A percentile compares a stretch with the other conserved stretches of the same genome.
Conservation (phyloP, 2,329 filamentous ascomycete species). For the Aspergillus awamori region DNA sequence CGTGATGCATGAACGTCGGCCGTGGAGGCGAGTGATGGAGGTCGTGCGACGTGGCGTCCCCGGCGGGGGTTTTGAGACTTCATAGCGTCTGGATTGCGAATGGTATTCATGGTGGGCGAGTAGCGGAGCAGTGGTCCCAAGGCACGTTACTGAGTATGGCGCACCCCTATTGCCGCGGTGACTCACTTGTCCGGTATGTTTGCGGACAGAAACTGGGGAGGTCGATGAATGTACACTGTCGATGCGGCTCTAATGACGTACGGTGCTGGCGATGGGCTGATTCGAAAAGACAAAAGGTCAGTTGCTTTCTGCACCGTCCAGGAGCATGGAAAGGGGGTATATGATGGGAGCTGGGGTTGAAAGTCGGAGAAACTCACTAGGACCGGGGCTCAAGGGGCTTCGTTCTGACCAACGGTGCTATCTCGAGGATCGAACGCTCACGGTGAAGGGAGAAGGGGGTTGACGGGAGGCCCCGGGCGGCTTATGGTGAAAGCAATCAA, state of each 20-base stretch:
- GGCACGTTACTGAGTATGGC: not conserved
- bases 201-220: not conserved
- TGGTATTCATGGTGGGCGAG: slow-evolving; percentile 14
- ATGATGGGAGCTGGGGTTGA: not conserved
- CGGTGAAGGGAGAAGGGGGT: slow-evolving; percentile 1
- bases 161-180: not conserved
- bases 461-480: slow-evolving; percentile 10
- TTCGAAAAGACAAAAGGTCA: not conserved
- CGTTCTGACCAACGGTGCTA: not conserved
- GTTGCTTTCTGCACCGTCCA: not conserved
- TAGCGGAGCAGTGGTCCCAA: not conserved
- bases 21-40: slow-evolving; percentile 33
- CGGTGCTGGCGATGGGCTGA: not conserved
- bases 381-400: not conserved
- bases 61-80: slow-evolving; percentile 26
- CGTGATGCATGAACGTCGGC: slow-evolving; percentile 20
- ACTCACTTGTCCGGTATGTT: slow-evolving; percentile 2
- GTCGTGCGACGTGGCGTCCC: slow-evolving; percentile 36
- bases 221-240: not conserved
- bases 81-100: slow-evolving; percentile 16
- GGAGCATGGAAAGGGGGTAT: not conserved
- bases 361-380: not conserved
- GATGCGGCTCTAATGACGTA: slow-evolving; percentile 4
- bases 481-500: not conserved
- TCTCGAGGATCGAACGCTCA: not conserved